These are phyloP conservation scores for Curvularia eragrostidis DNA, from an alignment of 2,329 filamentous ascomycete species.

Conservation along the genomic window DNA sequence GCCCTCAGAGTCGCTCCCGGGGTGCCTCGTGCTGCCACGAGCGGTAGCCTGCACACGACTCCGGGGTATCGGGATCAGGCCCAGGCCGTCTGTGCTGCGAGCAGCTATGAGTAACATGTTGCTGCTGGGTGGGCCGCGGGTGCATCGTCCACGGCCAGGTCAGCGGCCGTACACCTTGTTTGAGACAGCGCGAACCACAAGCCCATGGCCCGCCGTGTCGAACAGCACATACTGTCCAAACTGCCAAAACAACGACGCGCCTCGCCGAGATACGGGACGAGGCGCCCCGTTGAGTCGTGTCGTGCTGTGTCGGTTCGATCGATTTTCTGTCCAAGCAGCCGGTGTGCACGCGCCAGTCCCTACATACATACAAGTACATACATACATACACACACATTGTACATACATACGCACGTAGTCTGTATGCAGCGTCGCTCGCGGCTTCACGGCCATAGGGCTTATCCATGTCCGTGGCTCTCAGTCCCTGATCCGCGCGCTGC, in stretches of 20 bases:
- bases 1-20: slow-evolving; percentile 1
- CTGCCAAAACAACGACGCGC: slow-evolving; percentile 8
- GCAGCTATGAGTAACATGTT: slow-evolving; percentile 6
- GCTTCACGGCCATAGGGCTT: slow-evolving; percentile 3
- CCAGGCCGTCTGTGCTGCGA: slow-evolving; percentile 3
- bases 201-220: neutral
- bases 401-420: neutral
- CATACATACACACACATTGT: no score
- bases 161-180: slow-evolving; percentile 10
- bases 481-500: slow-evolving; percentile 14
- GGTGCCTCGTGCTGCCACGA: slow-evolving; percentile 13
- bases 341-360: no score
- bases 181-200: slow-evolving; percentile 12
- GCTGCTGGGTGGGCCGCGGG: slow-evolving; percentile 6
- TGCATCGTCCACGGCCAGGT: slow-evolving; percentile 2
- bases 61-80: slow-evolving; percentile 5
- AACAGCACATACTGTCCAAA: neutral
- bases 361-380: no score
- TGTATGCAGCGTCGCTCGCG: no score
- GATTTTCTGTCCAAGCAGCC: no score
- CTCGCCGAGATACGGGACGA: slow-evolving; percentile 20
- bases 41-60: slow-evolving; percentile 11
- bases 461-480: slow-evolving; percentile 11
- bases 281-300: slow-evolving; percentile 13
- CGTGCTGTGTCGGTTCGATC: no score